A percentile compares a stretch with the other conserved stretches of the same genome.
Conservation (phyloP, 164 flowering plant genomes). For the Umbellularia californica region DNA sequence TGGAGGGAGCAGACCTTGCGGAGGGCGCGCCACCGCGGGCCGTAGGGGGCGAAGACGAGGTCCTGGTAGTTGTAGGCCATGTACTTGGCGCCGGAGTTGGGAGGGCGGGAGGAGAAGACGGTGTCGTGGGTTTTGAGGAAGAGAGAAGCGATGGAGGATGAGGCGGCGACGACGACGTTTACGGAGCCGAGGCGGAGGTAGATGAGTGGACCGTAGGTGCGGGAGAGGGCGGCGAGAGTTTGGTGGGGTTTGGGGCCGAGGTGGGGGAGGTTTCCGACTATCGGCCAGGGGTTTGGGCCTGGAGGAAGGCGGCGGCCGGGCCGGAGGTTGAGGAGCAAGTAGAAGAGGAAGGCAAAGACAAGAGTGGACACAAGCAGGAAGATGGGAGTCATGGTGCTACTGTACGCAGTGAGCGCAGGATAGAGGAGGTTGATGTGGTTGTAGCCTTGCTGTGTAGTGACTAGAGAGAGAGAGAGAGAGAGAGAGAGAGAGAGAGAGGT, state of each 20-base stretch:
- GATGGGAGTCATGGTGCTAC: constrained; percentile 12
- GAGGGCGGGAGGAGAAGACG: constrained; percentile 75
- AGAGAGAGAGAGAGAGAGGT: no score
- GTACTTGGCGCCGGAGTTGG: constrained; percentile 69
- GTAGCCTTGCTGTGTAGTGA: no score
- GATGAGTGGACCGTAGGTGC: constrained; percentile 66
- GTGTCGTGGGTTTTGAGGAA: constrained; percentile 71
- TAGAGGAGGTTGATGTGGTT: no score
- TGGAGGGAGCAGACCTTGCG: constrained; percentile 72
- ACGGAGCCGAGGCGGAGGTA: constrained; percentile 69
- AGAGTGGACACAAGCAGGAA: constrained; percentile 10
- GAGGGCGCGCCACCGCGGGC: constrained; percentile 77
- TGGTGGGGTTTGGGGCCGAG: constrained; percentile 76
- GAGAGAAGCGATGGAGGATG: constrained; percentile 61
- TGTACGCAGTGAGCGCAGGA: no score
- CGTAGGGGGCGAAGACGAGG: constrained; percentile 84
- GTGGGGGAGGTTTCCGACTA: constrained; percentile 87
- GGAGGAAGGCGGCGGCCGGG: constrained; percentile 44
- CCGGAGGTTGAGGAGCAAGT: constrained; percentile 14
- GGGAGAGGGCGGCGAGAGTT: constrained; percentile 52
- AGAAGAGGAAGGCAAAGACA: constrained; percentile 13
- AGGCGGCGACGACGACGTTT: constrained; percentile 72
- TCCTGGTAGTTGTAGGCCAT: constrained; percentile 80
- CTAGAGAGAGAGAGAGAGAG: no score
- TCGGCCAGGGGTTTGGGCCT: constrained; percentile 86